Percentiles rank a stretch among this genome's conserved stretches.
phyloP scores from a whole-genome alignment of 164 flowering plant genomes.

The Kalanchoe fedtschenkoi region DNA sequence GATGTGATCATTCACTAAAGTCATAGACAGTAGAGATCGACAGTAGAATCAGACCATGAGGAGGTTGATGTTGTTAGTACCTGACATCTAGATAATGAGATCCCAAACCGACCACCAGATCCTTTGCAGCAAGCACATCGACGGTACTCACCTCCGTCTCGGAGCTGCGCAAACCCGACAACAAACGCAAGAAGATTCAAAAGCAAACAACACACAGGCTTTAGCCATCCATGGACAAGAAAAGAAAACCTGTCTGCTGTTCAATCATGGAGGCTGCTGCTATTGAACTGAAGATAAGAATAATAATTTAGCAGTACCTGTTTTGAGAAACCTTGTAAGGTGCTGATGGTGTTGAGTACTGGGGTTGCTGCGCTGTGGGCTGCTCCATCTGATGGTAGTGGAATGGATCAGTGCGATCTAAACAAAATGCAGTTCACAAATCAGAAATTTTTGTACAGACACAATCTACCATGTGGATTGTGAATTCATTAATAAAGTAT shows the following conservation, averaged over 20 bases:
- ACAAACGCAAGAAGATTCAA: slow-evolving; percentile 2
- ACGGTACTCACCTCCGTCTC: slow-evolving; percentile 36
- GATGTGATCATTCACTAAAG: too few relatives aligned
- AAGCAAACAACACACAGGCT: neutral
- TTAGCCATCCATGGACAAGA: neutral
- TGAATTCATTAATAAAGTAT: too few relatives aligned
- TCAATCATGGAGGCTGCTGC: neutral
- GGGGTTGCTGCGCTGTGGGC: neutral
- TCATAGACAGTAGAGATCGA: too few relatives aligned
- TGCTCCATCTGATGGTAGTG: too few relatives aligned
- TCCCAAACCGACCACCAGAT: slow-evolving; percentile 39
- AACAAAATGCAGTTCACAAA: too few relatives aligned
- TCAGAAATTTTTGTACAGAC: too few relatives aligned
- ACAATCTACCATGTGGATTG: too few relatives aligned
- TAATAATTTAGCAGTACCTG: neutral
- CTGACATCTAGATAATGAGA: slow-evolving; percentile 64
- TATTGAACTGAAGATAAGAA: neutral
- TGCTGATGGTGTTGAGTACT: neutral
- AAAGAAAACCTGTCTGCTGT: neutral
- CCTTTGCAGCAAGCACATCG: slow-evolving; percentile 49
- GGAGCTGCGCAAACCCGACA: slow-evolving; percentile 25
- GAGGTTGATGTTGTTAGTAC: slow-evolving; percentile 13
- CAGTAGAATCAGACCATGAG: too few relatives aligned
- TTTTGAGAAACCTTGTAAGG: neutral
- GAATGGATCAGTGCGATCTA: too few relatives aligned